Conservation (phyloP, 1,139 yeast species). For the Scheffersomyces parashehatae region DNA sequence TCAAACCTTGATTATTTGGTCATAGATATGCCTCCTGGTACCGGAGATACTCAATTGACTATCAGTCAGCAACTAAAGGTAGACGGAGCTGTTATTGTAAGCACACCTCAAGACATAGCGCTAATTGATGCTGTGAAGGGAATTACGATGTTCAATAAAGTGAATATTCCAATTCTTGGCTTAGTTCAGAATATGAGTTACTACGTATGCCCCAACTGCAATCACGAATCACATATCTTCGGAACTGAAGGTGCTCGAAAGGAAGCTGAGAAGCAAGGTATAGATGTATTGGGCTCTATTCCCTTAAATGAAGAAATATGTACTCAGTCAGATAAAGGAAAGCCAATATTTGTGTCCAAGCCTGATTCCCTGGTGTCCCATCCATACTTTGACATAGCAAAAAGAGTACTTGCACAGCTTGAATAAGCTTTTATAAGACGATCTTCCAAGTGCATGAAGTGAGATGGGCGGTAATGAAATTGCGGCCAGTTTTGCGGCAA, state of each 20-base stretch:
- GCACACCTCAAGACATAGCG: constrained; percentile 88
- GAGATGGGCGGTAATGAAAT: too few species aligned
- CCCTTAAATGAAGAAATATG: constrained; percentile 71
- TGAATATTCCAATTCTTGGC: constrained; percentile 74
- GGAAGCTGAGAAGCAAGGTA: constrained; percentile 53
- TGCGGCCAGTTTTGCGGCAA: too few species aligned
- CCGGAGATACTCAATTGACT: constrained; percentile 86
- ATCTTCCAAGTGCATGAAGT: too few species aligned
- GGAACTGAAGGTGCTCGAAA: constrained; percentile 65
- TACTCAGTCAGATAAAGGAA: constrained; percentile 60
- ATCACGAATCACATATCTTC: constrained; percentile 73
- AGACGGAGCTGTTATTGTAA: constrained; percentile 79
- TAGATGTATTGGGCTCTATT: constrained; percentile 62
- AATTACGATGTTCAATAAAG: constrained; percentile 73
- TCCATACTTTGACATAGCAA: constrained; percentile 50
- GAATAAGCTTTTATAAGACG: constrained; percentile 2
- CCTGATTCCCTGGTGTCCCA: constrained; percentile 36
- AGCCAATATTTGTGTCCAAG: constrained; percentile 57
- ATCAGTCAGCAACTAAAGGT: constrained; percentile 75
- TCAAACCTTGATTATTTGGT: constrained; percentile 67
- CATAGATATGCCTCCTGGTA: constrained; percentile 89
- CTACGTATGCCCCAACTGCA: constrained; percentile 73
- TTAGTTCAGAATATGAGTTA: constrained; percentile 84
- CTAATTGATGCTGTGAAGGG: constrained; percentile 81
- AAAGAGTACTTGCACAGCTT: constrained; percentile 17